Conservation (phyloP, 805 yeast genomes). For the Lipomyces kockii region DNA sequence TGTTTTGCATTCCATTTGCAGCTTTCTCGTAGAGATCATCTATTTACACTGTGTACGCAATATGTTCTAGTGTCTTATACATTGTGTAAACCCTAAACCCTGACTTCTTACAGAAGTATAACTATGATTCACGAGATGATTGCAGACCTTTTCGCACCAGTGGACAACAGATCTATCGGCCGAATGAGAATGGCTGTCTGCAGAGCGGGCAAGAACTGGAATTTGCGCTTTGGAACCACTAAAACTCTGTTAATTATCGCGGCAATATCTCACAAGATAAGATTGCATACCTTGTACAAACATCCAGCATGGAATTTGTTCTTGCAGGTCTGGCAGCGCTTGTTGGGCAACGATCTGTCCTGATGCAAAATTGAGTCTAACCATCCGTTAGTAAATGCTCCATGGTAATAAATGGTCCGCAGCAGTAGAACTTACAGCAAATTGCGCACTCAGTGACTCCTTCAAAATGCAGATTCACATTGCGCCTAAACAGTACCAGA, state of each 20-base stretch:
- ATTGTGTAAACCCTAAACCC: too few relatives aligned
- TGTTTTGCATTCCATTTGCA: too few relatives aligned
- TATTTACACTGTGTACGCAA: too few relatives aligned
- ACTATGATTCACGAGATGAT: too few relatives aligned
- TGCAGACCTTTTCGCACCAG: neutral
- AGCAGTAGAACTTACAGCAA: conserved; percentile 55
- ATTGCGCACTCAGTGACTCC: conserved; percentile 98
- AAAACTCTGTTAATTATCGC: conserved; percentile 7
- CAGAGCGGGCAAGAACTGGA: conserved; percentile 94
- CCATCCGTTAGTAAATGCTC: neutral
- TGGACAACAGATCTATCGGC: conserved; percentile 15
- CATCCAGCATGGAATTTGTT: conserved; percentile 96
- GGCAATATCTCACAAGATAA: neutral
- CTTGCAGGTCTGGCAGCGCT: conserved; percentile 84
- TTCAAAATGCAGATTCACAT: conserved; percentile 82
- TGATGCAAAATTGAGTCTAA: conserved; percentile 77
- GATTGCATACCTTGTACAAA: conserved; percentile 60
- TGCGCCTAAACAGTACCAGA: conserved; percentile 67
- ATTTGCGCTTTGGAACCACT: conserved; percentile 94
- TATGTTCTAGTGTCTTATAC: too few relatives aligned
- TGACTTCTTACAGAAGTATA: too few relatives aligned
- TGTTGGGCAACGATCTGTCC: conserved; percentile 88
- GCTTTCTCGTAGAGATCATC: too few relatives aligned
- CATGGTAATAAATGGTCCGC: neutral
- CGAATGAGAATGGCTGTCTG: conserved; percentile 50